phyloP scores from a whole-genome alignment of 768 basidiomycete species.

The Collybiopsis confluens region DNA sequence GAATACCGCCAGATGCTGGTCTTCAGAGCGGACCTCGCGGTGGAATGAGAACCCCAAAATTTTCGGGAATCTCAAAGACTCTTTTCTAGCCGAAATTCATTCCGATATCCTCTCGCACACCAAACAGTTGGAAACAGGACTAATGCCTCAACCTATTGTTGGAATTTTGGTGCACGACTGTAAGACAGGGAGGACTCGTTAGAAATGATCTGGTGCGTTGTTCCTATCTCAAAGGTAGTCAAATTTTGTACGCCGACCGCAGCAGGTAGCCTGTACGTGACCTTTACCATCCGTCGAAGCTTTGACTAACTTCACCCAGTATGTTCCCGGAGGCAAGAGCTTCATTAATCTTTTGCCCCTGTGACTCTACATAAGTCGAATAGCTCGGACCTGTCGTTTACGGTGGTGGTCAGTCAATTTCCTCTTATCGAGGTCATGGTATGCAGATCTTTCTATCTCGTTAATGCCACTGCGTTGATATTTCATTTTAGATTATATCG shows the following conservation, averaged over 20 bases:
- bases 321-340: too few relatives aligned
- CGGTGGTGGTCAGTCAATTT: too few relatives aligned
- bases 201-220: slow-evolving; percentile 51
- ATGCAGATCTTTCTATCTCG: too few relatives aligned
- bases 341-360: too few relatives aligned
- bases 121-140: slow-evolving; percentile 56
- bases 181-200: slow-evolving; percentile 76
- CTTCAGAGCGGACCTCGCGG: too few relatives aligned
- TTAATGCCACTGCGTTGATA: too few relatives aligned
- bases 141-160: slow-evolving; percentile 55
- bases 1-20: too few relatives aligned
- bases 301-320: slow-evolving; percentile 76
- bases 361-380: too few relatives aligned
- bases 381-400: too few relatives aligned
- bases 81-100: slow-evolving; percentile 75
- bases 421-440: too few relatives aligned
- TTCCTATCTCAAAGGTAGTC: slow-evolving; percentile 6
- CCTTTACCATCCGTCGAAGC: slow-evolving; percentile 70
- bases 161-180: slow-evolving; percentile 74
- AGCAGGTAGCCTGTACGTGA: slow-evolving; percentile 78
- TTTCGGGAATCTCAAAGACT: slow-evolving; percentile 84
- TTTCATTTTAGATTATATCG: too few relatives aligned
- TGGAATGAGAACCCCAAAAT: too few relatives aligned
- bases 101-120: slow-evolving; percentile 71
- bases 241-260: slow-evolving; percentile 30